Evolutionary conservation across 2,329 filamentous ascomycete genomes (phyloP), one percentile per base, ranked within the genome.

Genomic region (Aspergillus ibericus): DNA sequence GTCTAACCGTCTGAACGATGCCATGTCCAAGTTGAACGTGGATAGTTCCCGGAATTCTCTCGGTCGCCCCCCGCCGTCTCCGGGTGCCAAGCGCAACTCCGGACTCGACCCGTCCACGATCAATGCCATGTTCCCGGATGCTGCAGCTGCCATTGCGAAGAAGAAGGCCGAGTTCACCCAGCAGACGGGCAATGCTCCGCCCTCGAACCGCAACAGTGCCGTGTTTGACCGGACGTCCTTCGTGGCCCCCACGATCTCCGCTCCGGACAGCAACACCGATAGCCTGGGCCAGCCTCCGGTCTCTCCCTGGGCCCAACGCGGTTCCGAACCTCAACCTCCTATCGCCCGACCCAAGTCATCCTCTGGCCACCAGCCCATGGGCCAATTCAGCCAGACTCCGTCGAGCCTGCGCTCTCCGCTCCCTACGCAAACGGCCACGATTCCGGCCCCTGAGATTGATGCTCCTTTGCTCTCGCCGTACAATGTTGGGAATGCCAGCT

Each of bases 101-200:
- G 92, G 90, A n/a, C 86, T 99, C 57, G 93, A 98, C 73, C 84
- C 91, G 5, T 92, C 89, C 32, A 96, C 92, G 22, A 97, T 99
- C 77, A 96, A 96, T 77, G 92, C 92, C 69, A 98, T 99, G 95
- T 99, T 99, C 75, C 95, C 95, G 6, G 95, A 99, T 80, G 95
- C 95, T 46, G 95, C 95, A 13, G 93, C 93, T 42, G 95, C 95
- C n/a, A 98, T 99, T 75, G 93, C 93, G 25, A 96, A 95, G 61
- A 93, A 99, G 77, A 97, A 97, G 81, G 93, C 93, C 59, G 96
- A 97, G 75, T 98, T 96, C 72, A 96, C 93, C 16, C 93, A 97
- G 75, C 91, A 96, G 74, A 96, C 93, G 4, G 95, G 93, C 59
- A 92, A 93, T 64, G 88, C 89, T 20, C 92, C 93, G 3, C 86